Base-by-base conservation (phyloP, 1,139 yeast species). In the Debaryomyces singareniensis region DNA sequence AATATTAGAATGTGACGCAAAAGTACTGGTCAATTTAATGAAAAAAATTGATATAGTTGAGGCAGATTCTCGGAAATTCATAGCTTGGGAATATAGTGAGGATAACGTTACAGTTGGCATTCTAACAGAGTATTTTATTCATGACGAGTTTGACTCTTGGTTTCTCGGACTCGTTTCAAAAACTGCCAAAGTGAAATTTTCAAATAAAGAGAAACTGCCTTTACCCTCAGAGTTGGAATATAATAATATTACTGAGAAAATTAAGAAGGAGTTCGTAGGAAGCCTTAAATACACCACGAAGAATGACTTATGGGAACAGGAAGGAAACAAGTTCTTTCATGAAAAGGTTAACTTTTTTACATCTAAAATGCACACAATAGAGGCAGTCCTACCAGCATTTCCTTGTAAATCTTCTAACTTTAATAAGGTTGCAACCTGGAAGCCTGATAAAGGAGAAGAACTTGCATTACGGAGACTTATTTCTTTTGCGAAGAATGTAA, bases 311-410 rank as follows among this genome's bases (percentile, higher is more conserved):
- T 75, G 81, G 81, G 54, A 55, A 9, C 38, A 40, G 6, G 61
- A 60, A 4, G 79, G 80, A 3, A 54, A 59, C 27, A 53, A 44
- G 0, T 55, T 58, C 36, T 72, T 74, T 39, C 49, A 56, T 13
- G 43, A 55, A 21, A 61, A 56, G 29, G 63, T 69, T 16, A 57
- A 57, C 25, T 71, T 68, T 43, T 75, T 69, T 44, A 71, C 76
- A 10, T 56, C 66, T 26, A 59, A 74, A 40, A 54, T 60, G 35
- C 39, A 62, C 20, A 60, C 62, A 25, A 58, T 75, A 35, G 77
- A 74, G 47, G 74, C 77, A 6, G 77, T 74, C 5, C 53, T 75
- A 31, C 82, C 82, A 3, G 82, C 81, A 1, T 75, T 75, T 39
- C 82, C 82, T 3, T 75, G 81, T 44, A 75, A 75, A 44, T 72